A percentile compares a stretch with the other conserved stretches of the same genome.
phyloP scores from a whole-genome alignment of 306 rosid species.

The Geum urbanum region DNA sequence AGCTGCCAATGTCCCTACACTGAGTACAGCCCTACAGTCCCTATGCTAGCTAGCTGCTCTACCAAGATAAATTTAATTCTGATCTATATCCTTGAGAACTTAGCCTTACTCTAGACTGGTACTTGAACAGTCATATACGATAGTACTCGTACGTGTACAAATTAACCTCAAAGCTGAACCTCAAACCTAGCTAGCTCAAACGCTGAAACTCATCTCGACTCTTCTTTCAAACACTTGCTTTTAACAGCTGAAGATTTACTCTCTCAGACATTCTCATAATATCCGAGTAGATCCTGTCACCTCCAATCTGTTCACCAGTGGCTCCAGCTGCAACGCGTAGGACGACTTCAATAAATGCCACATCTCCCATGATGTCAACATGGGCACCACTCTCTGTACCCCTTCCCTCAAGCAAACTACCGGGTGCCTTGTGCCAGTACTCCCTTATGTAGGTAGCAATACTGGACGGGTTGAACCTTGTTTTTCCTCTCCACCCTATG shows the following conservation, averaged over 20 bases:
- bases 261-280: slow-evolving; percentile 47
- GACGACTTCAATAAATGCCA: slow-evolving; percentile 58
- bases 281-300: slow-evolving; percentile 65
- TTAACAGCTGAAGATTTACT: slow-evolving; percentile 45
- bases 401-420: slow-evolving; percentile 49
- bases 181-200: neutral
- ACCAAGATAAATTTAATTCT: neutral
- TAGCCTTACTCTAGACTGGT: neutral
- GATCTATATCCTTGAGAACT: neutral
- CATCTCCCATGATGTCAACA: slow-evolving; percentile 53
- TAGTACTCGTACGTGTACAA: neutral
- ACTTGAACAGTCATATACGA: neutral
- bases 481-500: slow-evolving; percentile 71
- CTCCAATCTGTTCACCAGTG: slow-evolving; percentile 49
- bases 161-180: too few species aligned
- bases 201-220: neutral
- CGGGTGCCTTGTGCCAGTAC: slow-evolving; percentile 45
- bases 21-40: neutral
- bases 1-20: too few species aligned
- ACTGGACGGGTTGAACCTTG: slow-evolving; percentile 74
- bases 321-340: slow-evolving; percentile 65
- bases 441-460: slow-evolving; percentile 54
- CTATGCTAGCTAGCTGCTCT: neutral
- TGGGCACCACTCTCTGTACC: slow-evolving; percentile 49
- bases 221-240: slow-evolving; percentile 20